Evolutionary conservation across 192 early-diverging fungal species (phyloP).

Genomic region (Backusella westeae): DNA sequence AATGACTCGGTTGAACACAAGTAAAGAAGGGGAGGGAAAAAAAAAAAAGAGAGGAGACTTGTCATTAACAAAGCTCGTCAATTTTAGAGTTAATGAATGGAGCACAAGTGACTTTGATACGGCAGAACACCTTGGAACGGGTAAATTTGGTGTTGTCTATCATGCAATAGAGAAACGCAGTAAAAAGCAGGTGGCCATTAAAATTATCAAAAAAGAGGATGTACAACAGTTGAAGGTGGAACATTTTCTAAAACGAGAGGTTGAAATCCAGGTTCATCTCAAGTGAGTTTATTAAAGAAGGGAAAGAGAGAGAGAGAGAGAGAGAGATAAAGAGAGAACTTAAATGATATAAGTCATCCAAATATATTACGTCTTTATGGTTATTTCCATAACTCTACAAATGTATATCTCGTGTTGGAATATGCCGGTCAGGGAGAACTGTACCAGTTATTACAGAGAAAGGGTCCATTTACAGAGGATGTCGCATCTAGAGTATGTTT

Average conservation of each 20-base stretch:
- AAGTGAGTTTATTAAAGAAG: constrained; percentile 42
- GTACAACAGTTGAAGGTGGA: constrained; percentile 72
- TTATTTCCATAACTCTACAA: constrained; percentile 91
- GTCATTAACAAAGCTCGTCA: neutral
- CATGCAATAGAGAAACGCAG: constrained; percentile 80
- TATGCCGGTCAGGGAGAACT: constrained; percentile 89
- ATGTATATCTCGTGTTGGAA: constrained; percentile 91
- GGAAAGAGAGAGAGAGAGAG: no score
- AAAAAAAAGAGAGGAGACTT: no score
- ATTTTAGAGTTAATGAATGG: constrained; percentile 39
- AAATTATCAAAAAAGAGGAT: constrained; percentile 85
- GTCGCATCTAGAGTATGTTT: constrained; percentile 60
- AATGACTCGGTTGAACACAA: neutral
- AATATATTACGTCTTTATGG: constrained; percentile 91
- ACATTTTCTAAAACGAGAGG: constrained; percentile 85
- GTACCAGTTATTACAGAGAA: constrained; percentile 75
- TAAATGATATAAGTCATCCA: constrained; percentile 59
- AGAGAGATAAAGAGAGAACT: no score
- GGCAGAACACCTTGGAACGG: constrained; percentile 81
- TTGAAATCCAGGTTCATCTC: constrained; percentile 93
- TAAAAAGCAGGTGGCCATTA: constrained; percentile 85
- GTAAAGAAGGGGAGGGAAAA: neutral
- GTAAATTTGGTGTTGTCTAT: constrained; percentile 94
- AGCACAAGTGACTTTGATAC: constrained; percentile 83
- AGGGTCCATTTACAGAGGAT: constrained; percentile 67